phyloP scores from a whole-genome alignment of 2,329 filamentous ascomycete species.

The Didymella pomorum region DNA sequence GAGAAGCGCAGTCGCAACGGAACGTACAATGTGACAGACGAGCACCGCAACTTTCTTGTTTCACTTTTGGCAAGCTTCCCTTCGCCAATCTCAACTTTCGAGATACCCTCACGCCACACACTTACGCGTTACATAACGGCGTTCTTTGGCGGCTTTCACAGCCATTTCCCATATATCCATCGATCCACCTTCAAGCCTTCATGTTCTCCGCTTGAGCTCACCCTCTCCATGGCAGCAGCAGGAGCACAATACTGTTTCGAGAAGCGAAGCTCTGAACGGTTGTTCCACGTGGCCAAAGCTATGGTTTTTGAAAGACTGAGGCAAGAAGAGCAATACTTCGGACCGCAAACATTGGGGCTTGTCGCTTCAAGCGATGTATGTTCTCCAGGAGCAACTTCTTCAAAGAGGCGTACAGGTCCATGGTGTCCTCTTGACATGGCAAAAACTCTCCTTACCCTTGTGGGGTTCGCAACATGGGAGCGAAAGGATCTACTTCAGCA shows the following conservation, averaged over 20 bases:
- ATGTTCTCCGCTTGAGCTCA: constrained; percentile 42
- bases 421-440: constrained; percentile 41
- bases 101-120: constrained; percentile 42
- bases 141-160: constrained; percentile 44
- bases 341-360: constrained; percentile 34
- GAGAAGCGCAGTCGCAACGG: constrained; percentile 29
- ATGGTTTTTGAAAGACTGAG: constrained; percentile 41
- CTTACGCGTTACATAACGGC: constrained; percentile 44
- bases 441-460: constrained; percentile 42
- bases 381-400: constrained; percentile 17
- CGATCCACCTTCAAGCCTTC: constrained; percentile 43
- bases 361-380: constrained; percentile 26
- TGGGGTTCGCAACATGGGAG: constrained; percentile 46
- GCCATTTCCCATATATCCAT: constrained; percentile 47
- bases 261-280: constrained; percentile 36
- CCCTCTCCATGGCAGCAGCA: constrained; percentile 44
- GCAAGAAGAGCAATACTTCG: constrained; percentile 37
- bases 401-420: constrained; percentile 28
- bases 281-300: constrained; percentile 41
- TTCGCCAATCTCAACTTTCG: constrained; percentile 35
- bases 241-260: constrained; percentile 49
- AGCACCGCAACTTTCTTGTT: constrained; percentile 35
- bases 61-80: constrained; percentile 31
- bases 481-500: constrained; percentile 40
- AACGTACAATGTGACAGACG: constrained; percentile 39